Conservation (phyloP, 306 rosid genomes). For the Alnus rubra region DNA sequence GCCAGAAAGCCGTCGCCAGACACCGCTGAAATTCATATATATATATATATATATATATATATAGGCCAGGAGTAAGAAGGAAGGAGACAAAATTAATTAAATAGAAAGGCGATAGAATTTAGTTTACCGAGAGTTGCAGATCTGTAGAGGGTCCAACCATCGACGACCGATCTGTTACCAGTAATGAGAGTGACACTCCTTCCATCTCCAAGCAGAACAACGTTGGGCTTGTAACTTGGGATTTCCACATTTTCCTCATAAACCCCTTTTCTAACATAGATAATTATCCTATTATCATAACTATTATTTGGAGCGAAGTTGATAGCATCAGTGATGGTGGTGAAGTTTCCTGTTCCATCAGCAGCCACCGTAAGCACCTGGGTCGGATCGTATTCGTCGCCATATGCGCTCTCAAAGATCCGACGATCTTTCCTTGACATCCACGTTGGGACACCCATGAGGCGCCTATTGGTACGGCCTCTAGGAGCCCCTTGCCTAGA, state of each 20-base stretch:
- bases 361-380: conserved; percentile 59
- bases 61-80: not conserved
- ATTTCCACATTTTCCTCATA: conserved; percentile 75
- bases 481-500: conserved; percentile 30
- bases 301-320: conserved; percentile 70
- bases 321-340: conserved; percentile 61
- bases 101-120: not conserved
- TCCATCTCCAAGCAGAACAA: conserved; percentile 80
- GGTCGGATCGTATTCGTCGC: conserved; percentile 36
- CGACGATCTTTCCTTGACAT: conserved; percentile 31
- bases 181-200: conserved; percentile 59
- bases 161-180: conserved; percentile 42
- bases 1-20: conserved; percentile 87
- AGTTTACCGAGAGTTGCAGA: conserved; percentile 72
- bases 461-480: conserved; percentile 44
- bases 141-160: conserved; percentile 79
- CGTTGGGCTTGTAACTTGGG: conserved; percentile 62
- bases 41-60: too few species aligned
- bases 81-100: not conserved
- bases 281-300: conserved; percentile 45
- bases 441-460: conserved; percentile 46
- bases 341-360: conserved; percentile 75
- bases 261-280: conserved; percentile 58
- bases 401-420: conserved; percentile 38
- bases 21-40: conserved; percentile 41